Evolutionary conservation across 2,329 filamentous ascomycete genomes (phyloP).

Genomic region (Fusarium paranaense): DNA sequence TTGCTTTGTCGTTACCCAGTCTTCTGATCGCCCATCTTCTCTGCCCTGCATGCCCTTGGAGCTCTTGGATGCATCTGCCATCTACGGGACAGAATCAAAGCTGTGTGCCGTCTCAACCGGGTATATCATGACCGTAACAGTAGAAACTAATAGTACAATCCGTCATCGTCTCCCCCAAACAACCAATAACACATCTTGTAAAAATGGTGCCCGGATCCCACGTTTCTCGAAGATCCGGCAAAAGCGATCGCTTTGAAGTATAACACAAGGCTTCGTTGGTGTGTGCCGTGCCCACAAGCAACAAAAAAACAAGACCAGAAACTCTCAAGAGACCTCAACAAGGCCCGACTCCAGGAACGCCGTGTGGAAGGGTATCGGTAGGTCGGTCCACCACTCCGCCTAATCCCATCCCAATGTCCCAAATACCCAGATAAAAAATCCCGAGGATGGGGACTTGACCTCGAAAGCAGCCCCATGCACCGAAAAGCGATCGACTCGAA

Average conservation of each 20-base stretch:
- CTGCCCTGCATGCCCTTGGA: not conserved
- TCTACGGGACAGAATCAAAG: slow-evolving; percentile 24
- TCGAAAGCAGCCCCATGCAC: slow-evolving; percentile 32
- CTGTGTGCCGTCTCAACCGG: slow-evolving; percentile 33
- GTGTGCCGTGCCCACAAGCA: slow-evolving; percentile 18
- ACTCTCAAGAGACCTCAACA: slow-evolving; percentile 15
- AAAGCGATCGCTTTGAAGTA: slow-evolving; percentile 41
- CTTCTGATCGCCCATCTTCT: slow-evolving; percentile 7
- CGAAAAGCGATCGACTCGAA: slow-evolving; percentile 46
- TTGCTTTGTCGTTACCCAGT: slow-evolving; percentile 17
- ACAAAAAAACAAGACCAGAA: slow-evolving; percentile 9
- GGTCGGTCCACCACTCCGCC: slow-evolving; percentile 40
- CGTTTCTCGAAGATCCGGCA: slow-evolving; percentile 15
- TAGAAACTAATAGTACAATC: slow-evolving; percentile 45
- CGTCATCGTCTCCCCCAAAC: not conserved
- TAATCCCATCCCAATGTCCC: slow-evolving; percentile 32
- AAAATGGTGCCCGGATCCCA: slow-evolving; percentile 3
- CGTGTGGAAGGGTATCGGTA: slow-evolving; percentile 45
- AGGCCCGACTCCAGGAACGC: slow-evolving; percentile 41
- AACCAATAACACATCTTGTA: slow-evolving; percentile 20
- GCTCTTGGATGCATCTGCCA: slow-evolving; percentile 9
- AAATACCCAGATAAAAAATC: slow-evolving; percentile 23
- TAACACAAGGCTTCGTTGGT: slow-evolving; percentile 16
- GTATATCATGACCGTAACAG: slow-evolving; percentile 44
- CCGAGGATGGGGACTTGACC: slow-evolving; percentile 30